Base-by-base conservation (phyloP, 768 basidiomycete genomes). In the Rhodotorula graminis region DNA sequence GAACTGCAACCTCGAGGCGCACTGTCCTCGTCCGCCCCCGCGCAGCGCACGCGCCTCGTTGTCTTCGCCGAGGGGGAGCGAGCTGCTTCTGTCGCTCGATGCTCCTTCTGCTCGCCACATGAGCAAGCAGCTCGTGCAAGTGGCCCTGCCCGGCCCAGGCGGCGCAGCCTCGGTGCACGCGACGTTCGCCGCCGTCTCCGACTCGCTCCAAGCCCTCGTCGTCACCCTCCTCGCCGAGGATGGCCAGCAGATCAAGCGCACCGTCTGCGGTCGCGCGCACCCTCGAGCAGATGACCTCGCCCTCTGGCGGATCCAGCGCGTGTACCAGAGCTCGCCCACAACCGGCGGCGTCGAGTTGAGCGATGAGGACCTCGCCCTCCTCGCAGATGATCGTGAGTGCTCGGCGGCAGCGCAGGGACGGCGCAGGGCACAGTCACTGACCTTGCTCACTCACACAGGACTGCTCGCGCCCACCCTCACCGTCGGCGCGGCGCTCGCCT, bases 271-370 rank as follows among this genome's bases (percentile, higher is more conserved):
- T 29, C 27, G 63, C 2, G 18, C 37, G 18, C 23, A 37, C 1
- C 3, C 29, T 18, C n/a, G 15, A 6, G 37, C 23, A 27, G 56
- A 33, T 14, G 58, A 40, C 23, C 25, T 37, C 37, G 60, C 63
- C 21, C 40, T 55, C 29, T 78, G 78, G 75, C 66, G 55, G 10
- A 19, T 78, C 11, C 78, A 78, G 73, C 49, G 61, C 21, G 65
- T 66, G 44, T 27, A 70, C 37, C 56, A 62, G 33, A 52, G 58
- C 40, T 23, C 58, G 27, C 67, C 64, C 29, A 69, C 68, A n/a
- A n/a, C n/a, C n/a, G n/a, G n/a, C n/a, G n/a, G n/a, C 61, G 16
- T 87, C 33, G 79, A 82, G 66, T 90, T 91, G 90, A 87, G 88
- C 75, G 88, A 90, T 74, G 83, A 85, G 5, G 69, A 81, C 82